These are phyloP conservation scores for Aureobasidium namibiae DNA, from an alignment of 2,329 filamentous ascomycete species.

Conservation along the genomic window DNA sequence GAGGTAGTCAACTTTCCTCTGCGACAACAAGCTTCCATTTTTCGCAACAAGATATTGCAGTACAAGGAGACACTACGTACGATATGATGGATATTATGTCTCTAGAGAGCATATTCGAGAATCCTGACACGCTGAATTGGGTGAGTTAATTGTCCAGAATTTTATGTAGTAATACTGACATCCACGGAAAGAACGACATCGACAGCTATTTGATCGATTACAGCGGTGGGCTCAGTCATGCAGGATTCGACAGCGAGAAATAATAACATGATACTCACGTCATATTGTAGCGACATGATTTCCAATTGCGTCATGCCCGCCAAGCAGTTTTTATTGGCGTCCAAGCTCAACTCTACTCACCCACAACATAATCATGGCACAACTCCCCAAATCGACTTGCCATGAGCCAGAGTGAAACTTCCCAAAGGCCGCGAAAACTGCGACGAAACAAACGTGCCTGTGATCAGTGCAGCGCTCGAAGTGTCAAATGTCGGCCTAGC, in stretches of 20 bases:
- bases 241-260: background rate
- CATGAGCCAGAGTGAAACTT: background rate
- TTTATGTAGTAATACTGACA: background rate
- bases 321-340: background rate
- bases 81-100: background rate
- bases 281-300: background rate
- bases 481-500: conserved; percentile 36
- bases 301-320: background rate
- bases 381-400: background rate
- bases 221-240: background rate
- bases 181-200: background rate
- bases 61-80: background rate
- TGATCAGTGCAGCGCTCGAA: conserved; percentile 41
- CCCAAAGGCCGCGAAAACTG: conserved; percentile 11
- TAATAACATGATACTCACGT: background rate
- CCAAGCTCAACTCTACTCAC: background rate
- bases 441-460: conserved; percentile 18
- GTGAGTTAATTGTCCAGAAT: background rate
- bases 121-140: conserved; percentile 9
- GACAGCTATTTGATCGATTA: conserved; percentile 8
- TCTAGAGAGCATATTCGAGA: background rate
- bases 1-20: background rate
- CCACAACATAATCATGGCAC: background rate
- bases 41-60: background rate
- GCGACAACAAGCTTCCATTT: no score